Evolutionary conservation across 352 stramenopile species (phyloP).

Genomic region (Pythium scleroteichum): DNA sequence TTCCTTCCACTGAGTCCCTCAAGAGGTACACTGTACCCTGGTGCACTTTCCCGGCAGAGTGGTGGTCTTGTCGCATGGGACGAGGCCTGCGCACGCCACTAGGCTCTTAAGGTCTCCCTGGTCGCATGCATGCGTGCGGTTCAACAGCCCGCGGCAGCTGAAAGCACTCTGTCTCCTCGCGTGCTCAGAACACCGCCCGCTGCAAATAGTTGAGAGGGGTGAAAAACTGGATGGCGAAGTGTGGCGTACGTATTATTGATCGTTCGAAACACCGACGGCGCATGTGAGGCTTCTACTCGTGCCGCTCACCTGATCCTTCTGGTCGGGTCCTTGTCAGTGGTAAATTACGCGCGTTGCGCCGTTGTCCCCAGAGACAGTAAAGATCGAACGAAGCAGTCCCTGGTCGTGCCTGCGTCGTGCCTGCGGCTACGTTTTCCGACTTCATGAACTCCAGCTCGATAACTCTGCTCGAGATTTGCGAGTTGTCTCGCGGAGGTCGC

Average conservation of each 20-base stretch:
- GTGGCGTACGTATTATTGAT: neutral
- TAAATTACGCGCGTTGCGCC: neutral
- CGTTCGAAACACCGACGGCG: neutral
- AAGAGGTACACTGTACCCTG: conserved; percentile 5
- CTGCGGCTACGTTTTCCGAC: neutral
- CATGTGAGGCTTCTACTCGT: conserved; percentile 20
- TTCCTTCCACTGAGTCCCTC: neutral
- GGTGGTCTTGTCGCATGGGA: conserved; percentile 13
- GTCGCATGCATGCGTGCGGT: conserved; percentile 26
- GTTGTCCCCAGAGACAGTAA: neutral
- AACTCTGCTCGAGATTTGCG: conserved; percentile 66
- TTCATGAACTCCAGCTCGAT: conserved; percentile 54
- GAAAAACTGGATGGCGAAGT: neutral
- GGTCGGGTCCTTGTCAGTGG: conserved; percentile 11
- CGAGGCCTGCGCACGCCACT: conserved; percentile 13
- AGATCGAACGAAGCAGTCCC: neutral
- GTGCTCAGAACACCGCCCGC: neutral
- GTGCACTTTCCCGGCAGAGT: conserved; percentile 12
- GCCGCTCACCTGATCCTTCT: conserved; percentile 13
- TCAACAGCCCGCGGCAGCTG: neutral
- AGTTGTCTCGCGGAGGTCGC: conserved; percentile 43
- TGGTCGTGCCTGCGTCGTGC: too few relatives aligned
- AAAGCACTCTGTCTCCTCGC: neutral
- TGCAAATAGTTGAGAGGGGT: neutral
- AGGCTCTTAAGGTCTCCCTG: conserved; percentile 7